Base-by-base conservation (phyloP, 202 grass and related monocot genomes). In the Panicum virgatum region DNA sequence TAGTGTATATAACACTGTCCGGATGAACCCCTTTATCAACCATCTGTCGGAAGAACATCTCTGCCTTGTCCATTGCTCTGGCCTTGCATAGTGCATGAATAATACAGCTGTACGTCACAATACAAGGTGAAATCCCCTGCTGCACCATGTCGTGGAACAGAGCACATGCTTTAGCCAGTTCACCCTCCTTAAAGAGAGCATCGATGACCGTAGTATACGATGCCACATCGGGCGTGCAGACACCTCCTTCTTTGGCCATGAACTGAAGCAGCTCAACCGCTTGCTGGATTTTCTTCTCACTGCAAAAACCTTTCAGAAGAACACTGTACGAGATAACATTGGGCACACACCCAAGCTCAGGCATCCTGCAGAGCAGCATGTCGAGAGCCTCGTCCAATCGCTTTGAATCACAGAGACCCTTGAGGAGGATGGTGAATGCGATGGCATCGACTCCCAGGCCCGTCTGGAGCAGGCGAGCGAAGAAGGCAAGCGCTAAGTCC, bases 71-170 rank as follows among this genome's bases (percentile, higher is more conserved):
- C 50, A 76, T 53, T 38, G 69, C 69, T 16, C 9, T 36, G 1
- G 23, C 37, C 46, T 80, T 73, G 69, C 76, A 80, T 6, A 86
- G 7, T 3, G 25, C 51, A 36, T 60, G 2, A 7, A 84, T 26
- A 29, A 84, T 13, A 0, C 6, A 15, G 38, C 2, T 14, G 23
- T 27, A 26, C 27, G 23, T 59, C 56, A 27, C 11, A 10, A 59
- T 11, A 26, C 0, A 0, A 27, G 56, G 56, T 59, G 3, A 3
- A 59, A 59, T 27, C 23, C 23, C 56, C 56, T 59, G 56, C 22
- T 59, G 56, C 12, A 27, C 56, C 53, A 56, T 56, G n/a, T 27
- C 23, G 27, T 59, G 22, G 4, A 59, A 26, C 5, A 59, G 56
- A 59, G 13, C 56, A 27, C 56, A 59, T 59, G 56, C 56, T 27